A percentile compares a stretch with the other conserved stretches of the same genome.
phyloP scores from a whole-genome alignment of 2,329 filamentous ascomycete species.

The Cercospora sp. region DNA sequence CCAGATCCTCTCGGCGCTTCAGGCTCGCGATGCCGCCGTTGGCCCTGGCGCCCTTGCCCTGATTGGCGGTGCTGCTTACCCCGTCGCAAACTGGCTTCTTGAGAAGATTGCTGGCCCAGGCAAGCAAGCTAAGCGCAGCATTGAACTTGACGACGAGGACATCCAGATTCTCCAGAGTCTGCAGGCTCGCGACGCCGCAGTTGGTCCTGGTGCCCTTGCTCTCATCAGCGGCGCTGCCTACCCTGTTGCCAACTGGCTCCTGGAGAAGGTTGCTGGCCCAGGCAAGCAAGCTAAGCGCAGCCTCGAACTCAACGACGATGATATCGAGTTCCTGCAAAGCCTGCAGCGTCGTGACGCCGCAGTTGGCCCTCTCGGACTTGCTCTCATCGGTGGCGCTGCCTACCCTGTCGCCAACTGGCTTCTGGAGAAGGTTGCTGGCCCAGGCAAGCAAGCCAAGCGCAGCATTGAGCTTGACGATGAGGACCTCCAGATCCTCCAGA shows the following conservation, averaged over 20 bases:
- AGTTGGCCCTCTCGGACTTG: neutral
- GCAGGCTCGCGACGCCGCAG: neutral
- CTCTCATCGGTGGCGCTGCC: neutral
- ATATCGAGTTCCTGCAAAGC: neutral
- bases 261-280: neutral
- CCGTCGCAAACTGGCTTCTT: neutral
- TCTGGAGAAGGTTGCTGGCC: neutral
- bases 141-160: neutral
- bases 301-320: neutral
- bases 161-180: neutral
- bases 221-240: neutral
- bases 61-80: neutral
- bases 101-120: neutral
- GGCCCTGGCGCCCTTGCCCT: neutral
- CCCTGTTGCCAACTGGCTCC: neutral
- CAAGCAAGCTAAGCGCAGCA: neutral
- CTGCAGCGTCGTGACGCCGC: neutral
- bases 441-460: neutral
- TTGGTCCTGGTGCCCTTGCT: neutral
- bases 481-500: neutral
- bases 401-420: neutral
- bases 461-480: neutral
- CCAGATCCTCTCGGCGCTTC: neutral
- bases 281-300: neutral
- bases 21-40: neutral